These are phyloP conservation scores for Leishmania major DNA, from an alignment of 208 protist species.

Conservation along the genomic window DNA sequence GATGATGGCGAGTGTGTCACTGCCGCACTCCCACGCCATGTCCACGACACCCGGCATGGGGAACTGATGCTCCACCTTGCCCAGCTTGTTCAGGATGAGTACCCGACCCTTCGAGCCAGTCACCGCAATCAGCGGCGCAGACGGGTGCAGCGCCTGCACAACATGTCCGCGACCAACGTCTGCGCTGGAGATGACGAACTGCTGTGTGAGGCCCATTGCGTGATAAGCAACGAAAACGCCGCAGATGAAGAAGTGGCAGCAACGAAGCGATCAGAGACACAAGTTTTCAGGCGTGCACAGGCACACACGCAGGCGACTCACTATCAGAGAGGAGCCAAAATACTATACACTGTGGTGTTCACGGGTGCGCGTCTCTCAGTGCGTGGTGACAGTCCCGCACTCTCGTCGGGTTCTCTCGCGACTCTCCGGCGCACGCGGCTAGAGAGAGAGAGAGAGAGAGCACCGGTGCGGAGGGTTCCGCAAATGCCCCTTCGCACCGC, in stretches of 20 bases:
- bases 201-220: constrained; percentile 74
- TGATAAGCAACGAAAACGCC: not conserved
- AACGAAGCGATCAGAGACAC: not conserved
- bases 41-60: constrained; percentile 58
- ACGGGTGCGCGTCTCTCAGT: not conserved
- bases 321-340: not conserved
- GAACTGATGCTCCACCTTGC: constrained; percentile 84
- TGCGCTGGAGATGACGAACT: constrained; percentile 60
- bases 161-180: constrained; percentile 75
- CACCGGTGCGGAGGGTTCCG: not conserved
- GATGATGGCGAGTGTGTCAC: constrained; percentile 91
- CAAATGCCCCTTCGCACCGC: not conserved
- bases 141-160: constrained; percentile 77
- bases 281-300: not conserved
- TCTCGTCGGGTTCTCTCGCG: not conserved
- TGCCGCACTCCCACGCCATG: constrained; percentile 90
- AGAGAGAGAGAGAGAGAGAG: not conserved
- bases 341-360: not conserved
- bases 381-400: not conserved
- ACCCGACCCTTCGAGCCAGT: constrained; percentile 80
- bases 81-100: constrained; percentile 74
- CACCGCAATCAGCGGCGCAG: constrained; percentile 71
- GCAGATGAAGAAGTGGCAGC: not conserved
- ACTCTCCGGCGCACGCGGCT: not conserved
- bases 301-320: not conserved